These are phyloP conservation scores for Kwoniella sp. DNA, from an alignment of 768 basidiomycete genomes.

Conservation along the genomic window DNA sequence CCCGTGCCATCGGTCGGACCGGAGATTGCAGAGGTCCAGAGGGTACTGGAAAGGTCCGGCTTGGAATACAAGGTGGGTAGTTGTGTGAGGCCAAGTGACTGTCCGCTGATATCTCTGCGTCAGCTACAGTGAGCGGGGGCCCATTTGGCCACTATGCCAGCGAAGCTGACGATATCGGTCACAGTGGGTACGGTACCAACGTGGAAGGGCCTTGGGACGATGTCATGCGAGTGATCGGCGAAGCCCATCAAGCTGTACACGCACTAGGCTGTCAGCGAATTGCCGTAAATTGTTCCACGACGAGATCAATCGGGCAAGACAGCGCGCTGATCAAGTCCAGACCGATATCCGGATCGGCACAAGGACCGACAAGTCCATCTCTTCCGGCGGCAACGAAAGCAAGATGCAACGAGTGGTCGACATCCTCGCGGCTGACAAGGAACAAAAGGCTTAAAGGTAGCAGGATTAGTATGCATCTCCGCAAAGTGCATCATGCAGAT, in stretches of 20 bases:
- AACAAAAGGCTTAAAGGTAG: constrained; percentile 3
- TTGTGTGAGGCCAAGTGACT: not conserved
- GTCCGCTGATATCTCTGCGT: not conserved
- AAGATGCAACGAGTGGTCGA: constrained; percentile 79
- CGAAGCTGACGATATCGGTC: not conserved
- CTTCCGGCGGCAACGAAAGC: constrained; percentile 63
- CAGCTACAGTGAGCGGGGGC: not conserved
- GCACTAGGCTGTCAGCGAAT: constrained; percentile 42
- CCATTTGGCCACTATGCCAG: not conserved
- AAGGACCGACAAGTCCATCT: constrained; percentile 64
- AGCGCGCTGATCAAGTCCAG: no score
- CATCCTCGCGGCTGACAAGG: constrained; percentile 55
- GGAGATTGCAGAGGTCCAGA: constrained; percentile 57
- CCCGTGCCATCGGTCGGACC: constrained; percentile 42
- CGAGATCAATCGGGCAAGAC: constrained; percentile 1
- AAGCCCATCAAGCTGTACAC: constrained; percentile 62
- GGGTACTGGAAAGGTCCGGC: constrained; percentile 75
- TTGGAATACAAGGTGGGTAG: constrained; percentile 68
- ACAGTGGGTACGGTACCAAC: constrained; percentile 87
- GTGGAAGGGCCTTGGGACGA: constrained; percentile 82
- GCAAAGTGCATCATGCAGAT: not conserved
- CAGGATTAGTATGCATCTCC: not conserved
- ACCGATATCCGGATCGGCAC: constrained; percentile 96
- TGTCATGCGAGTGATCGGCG: constrained; percentile 74
- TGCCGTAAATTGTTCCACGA: constrained; percentile 30